Evolutionary conservation across 331 rosid species (phyloP).

Genomic region (Arachis monticola): DNA sequence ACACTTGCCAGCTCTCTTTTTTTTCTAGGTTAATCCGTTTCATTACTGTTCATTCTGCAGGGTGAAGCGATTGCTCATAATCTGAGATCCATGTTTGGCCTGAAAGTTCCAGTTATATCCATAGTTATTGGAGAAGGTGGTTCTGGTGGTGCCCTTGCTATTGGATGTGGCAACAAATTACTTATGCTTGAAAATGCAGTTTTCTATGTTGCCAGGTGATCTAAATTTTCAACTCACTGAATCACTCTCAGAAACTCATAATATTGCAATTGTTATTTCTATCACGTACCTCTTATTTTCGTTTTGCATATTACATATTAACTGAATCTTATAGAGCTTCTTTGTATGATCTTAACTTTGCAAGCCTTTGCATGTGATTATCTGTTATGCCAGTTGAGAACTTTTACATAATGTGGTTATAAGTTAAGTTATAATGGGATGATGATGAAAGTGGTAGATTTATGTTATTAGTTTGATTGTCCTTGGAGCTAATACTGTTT

Average conservation of each 20-base stretch:
- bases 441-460: not conserved
- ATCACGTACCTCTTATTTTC: constrained; percentile 1
- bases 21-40: constrained; percentile 39
- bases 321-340: constrained; percentile 36
- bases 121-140: constrained; percentile 99
- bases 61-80: constrained; percentile 99
- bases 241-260: constrained; percentile 34
- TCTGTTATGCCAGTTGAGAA: constrained; percentile 18
- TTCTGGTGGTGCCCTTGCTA: constrained; percentile 99
- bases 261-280: constrained; percentile 11
- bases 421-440: not conserved
- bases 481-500: not conserved
- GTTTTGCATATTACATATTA: constrained; percentile 2
- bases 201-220: constrained; percentile 97
- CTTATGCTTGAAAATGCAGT: constrained; percentile 98
- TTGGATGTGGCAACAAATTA: constrained; percentile 92
- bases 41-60: constrained; percentile 55
- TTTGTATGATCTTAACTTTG: constrained; percentile 27
- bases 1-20: constrained; percentile 14
- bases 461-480: constrained; percentile 4
- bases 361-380: constrained; percentile 10
- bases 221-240: constrained; percentile 37
- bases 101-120: constrained; percentile 88
- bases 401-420: not conserved
- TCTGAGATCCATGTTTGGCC: constrained; percentile 88